Evolutionary conservation across 139 green algal genomes (phyloP).

Genomic region (Chlorella sp.): DNA sequence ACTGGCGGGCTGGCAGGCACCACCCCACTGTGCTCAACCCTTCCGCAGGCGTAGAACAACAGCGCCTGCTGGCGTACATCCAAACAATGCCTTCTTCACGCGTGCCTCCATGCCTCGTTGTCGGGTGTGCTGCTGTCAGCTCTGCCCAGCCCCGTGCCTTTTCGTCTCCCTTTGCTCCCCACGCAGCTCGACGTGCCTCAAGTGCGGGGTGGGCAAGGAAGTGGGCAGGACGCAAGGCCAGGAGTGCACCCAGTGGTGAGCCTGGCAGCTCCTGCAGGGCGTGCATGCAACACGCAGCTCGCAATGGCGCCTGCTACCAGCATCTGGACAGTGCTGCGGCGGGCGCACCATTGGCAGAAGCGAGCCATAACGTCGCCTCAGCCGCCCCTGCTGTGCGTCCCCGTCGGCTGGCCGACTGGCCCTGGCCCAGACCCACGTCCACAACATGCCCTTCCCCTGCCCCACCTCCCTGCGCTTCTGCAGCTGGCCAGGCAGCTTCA

Average conservation of each 20-base stretch:
- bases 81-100: not conserved
- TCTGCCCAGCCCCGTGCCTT: not conserved
- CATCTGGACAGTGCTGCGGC: not conserved
- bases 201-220: not conserved
- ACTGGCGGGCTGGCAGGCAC: too few species aligned
- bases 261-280: not conserved
- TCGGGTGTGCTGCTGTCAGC: not conserved
- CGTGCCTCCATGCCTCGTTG: not conserved
- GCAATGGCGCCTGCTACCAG: not conserved
- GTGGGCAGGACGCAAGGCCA: not conserved
- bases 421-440: not conserved
- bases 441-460: not conserved
- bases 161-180: not conserved
- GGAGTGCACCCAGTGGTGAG: not conserved
- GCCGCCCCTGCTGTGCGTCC: not conserved
- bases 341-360: not conserved
- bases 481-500: not conserved
- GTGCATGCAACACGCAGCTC: not conserved
- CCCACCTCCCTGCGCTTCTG: not conserved
- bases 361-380: not conserved
- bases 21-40: too few species aligned
- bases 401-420: not conserved
- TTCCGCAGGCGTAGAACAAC: not conserved
- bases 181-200: not conserved
- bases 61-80: too few species aligned